Conservation (phyloP, 176 grass and related monocot species). For the Poa pratensis region DNA sequence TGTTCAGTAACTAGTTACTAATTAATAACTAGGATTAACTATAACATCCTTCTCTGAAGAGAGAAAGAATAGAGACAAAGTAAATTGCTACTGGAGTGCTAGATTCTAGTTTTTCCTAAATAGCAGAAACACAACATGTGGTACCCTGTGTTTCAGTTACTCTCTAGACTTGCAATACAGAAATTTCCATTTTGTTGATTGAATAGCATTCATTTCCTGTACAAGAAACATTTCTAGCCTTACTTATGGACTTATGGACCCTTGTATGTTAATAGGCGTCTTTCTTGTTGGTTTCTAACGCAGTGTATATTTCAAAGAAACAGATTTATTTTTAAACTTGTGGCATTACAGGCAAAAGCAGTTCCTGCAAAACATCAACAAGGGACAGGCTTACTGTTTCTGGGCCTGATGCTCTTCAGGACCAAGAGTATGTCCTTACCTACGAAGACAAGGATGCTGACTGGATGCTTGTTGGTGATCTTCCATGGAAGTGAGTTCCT, state of each 20-base stretch:
- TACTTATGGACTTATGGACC: neutral
- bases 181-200: neutral
- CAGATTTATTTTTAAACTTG: conserved; percentile 22
- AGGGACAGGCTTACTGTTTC: conserved; percentile 56
- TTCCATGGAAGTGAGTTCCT: conserved; percentile 75
- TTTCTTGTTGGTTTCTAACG: neutral
- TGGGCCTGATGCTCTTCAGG: conserved; percentile 65
- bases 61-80: neutral
- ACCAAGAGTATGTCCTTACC: conserved; percentile 75
- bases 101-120: neutral
- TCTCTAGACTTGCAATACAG: neutral
- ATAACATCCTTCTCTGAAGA: neutral
- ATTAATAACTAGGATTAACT: neutral
- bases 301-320: neutral
- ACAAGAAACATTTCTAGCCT: conserved; percentile 7
- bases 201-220: neutral
- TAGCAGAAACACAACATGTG: neutral
- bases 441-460: conserved; percentile 82
- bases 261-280: neutral
- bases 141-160: neutral
- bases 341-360: conserved; percentile 50
- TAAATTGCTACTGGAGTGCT: neutral
- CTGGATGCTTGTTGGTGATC: conserved; percentile 85
- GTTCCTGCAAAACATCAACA: conserved; percentile 43
- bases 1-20: neutral